phyloP scores from a whole-genome alignment of 345 rosid genomes.

The Salix arbutifolia region DNA sequence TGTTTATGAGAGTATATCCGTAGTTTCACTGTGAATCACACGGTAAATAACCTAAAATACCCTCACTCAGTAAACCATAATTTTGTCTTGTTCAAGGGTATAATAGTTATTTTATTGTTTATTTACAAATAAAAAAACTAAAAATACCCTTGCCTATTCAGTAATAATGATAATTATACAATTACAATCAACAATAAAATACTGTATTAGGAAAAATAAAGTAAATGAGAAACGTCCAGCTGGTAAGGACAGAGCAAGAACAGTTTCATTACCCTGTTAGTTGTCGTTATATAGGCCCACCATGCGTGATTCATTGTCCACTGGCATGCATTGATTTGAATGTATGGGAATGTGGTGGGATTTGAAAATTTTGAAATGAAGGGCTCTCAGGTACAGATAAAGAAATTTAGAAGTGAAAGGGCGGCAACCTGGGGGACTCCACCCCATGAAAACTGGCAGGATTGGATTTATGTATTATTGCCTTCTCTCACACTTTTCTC shows the following conservation, averaged over 20 bases:
- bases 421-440: conserved; percentile 7
- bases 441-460: not conserved
- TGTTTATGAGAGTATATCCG: no score
- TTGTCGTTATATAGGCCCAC: not conserved
- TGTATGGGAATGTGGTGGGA: not conserved
- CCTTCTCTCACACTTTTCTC: not conserved
- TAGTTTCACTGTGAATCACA: no score
- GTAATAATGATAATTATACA: no score
- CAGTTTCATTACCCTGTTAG: not conserved
- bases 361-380: not conserved
- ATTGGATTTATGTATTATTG: not conserved
- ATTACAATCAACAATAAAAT: no score
- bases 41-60: no score
- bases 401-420: not conserved
- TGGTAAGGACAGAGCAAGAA: not conserved
- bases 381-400: not conserved
- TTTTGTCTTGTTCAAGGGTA: no score
- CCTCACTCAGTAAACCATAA: no score
- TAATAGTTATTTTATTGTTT: no score
- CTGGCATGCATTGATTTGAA: not conserved
- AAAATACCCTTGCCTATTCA: no score
- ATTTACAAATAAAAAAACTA: no score
- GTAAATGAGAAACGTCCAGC: not conserved
- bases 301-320: not conserved
- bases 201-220: not conserved